Evolutionary conservation across 108 stramenopile species (phyloP).

Genomic region (Mayamaea pseudoterrestris): DNA sequence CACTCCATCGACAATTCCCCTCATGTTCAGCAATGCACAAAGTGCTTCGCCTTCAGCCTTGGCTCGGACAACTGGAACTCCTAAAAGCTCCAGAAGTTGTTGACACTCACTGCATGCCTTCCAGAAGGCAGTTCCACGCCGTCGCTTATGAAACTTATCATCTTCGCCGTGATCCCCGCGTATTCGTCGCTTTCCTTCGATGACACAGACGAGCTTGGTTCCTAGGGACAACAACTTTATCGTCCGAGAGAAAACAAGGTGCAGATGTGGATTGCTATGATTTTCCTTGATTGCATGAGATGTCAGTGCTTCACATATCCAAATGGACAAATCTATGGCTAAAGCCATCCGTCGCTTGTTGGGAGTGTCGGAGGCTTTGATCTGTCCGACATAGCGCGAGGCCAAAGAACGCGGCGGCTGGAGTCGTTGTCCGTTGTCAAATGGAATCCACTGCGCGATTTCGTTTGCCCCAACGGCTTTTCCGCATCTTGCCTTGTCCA

Average conservation of each 20-base stretch:
- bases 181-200: slow-evolving; percentile 78
- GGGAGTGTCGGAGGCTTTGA: not conserved
- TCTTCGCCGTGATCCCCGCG: slow-evolving; percentile 1
- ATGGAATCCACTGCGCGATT: slow-evolving; percentile 15
- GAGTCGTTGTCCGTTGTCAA: too few relatives aligned
- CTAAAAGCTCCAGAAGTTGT: slow-evolving; percentile 58
- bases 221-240: slow-evolving; percentile 77
- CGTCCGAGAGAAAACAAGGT: slow-evolving; percentile 69
- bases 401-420: slow-evolving; percentile 27
- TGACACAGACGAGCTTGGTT: slow-evolving; percentile 84
- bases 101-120: slow-evolving; percentile 54
- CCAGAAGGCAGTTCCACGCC: slow-evolving; percentile 59
- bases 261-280: slow-evolving; percentile 51
- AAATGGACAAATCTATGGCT: slow-evolving; percentile 90
- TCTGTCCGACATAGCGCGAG: slow-evolving; percentile 2
- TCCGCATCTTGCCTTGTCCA: slow-evolving; percentile 63
- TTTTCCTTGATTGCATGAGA: slow-evolving; percentile 41
- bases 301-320: slow-evolving; percentile 74
- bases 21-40: slow-evolving; percentile 72
- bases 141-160: slow-evolving; percentile 31
- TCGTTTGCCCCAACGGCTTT: slow-evolving; percentile 39
- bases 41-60: slow-evolving; percentile 93
- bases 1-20: slow-evolving; percentile 86
- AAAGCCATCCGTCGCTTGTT: slow-evolving; percentile 31
- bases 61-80: slow-evolving; percentile 82